A percentile compares a stretch with the other conserved stretches of the same genome.
phyloP scores from a whole-genome alignment of 108 stramenopile genomes.

The Cyclotella cryptica region DNA sequence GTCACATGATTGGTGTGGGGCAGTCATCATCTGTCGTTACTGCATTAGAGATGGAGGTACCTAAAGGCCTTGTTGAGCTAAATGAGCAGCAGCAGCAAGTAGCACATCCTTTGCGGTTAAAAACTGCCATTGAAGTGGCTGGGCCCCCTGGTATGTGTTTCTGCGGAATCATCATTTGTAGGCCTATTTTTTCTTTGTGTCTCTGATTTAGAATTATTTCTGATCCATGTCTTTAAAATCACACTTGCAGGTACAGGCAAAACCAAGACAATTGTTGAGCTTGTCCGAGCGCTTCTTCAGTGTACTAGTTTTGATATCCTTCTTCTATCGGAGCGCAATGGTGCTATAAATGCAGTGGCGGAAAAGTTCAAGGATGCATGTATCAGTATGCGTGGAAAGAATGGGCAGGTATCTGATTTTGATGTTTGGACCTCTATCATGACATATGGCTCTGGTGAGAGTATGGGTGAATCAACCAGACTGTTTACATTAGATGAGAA shows the following conservation, averaged over 20 bases:
- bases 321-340: constrained; percentile 58
- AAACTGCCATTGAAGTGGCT: constrained; percentile 64
- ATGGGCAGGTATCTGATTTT: constrained; percentile 33
- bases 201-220: background rate
- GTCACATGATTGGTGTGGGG: constrained; percentile 48
- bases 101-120: constrained; percentile 51
- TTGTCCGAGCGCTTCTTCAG: constrained; percentile 49
- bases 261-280: constrained; percentile 60
- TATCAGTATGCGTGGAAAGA: constrained; percentile 10
- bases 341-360: constrained; percentile 64
- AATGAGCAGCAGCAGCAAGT: constrained; percentile 56
- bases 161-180: too few species aligned
- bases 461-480: constrained; percentile 49
- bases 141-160: constrained; percentile 51
- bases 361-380: constrained; percentile 51
- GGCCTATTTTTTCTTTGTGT: too few species aligned
- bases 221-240: background rate
- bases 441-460: constrained; percentile 41
- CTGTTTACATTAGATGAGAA: constrained; percentile 51
- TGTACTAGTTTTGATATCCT: constrained; percentile 51
- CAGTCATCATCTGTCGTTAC: constrained; percentile 29
- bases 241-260: constrained; percentile 44
- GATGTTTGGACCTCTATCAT: constrained; percentile 47
- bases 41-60: constrained; percentile 25
- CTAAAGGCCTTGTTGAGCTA: constrained; percentile 32